Base-by-base conservation (phyloP, 1,284 basidiomycete species). In the Moniliella sp. region DNA sequence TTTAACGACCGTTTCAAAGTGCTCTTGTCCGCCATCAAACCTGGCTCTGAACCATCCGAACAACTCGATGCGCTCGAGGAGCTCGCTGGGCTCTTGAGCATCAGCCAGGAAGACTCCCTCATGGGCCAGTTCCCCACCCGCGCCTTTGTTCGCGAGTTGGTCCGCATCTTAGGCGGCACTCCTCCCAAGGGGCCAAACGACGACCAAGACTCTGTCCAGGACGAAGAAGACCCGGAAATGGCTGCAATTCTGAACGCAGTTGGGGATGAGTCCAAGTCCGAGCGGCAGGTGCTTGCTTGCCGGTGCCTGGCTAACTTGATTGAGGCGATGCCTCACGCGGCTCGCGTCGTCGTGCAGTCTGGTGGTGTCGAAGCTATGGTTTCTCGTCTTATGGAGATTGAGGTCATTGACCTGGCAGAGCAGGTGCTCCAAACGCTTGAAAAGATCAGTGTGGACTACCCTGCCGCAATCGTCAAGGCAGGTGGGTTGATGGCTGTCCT, bases 41-140 rank as follows among this genome's bases (percentile, higher is more conserved):
- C 39, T 28, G 33, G 44, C 13, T 28, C 32, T 17, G 46, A 60
- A 75, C 78, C 41, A 0, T 78, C 76, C 15, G 74, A 81, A 28
- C 72, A 93, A 31, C 66, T 84, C 31, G 43, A 54, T 3, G 83
- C 84, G 2, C 67, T 99, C 10, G 83, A 93, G 55, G 88, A 97
- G 56, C 72, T 93, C 34, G 83, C 79, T 57, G 91, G 97, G 58
- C 62, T 93, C 27, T 73, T 97, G 35, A 81, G 81, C 42, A 86
- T 97, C 63, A 83, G 81, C 62, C 94, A 83, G 4, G 88, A 97
- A 63, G 91, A 97, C 61, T 93, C 83, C 1, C 68, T 99, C 26
- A 79, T 81, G 10, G 84, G 83, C 27, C 88, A 79, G 21, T 88
- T 97, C 65, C 81, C 80, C 43, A 76, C 84, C 16, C 82, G 88